Evolutionary conservation across 2,329 filamentous ascomycete genomes (phyloP).

Genomic region (Scleromitrula shiraiana): DNA sequence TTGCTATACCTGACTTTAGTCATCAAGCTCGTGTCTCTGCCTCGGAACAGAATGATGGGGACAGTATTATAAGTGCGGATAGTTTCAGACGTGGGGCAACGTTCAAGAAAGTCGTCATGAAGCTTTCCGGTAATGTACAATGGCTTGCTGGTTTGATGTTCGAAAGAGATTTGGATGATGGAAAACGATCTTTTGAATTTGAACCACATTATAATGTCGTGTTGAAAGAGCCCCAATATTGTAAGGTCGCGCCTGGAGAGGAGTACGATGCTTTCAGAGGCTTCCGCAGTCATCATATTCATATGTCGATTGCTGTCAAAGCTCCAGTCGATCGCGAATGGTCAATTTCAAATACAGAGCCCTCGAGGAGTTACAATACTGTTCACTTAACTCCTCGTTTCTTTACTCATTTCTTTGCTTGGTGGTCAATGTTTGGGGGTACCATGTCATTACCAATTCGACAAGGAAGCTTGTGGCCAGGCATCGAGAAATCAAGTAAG

Average conservation of each 20-base stretch:
- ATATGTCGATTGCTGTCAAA: slow-evolving; percentile 84
- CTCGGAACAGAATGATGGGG: slow-evolving; percentile 46
- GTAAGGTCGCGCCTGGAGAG: slow-evolving; percentile 47
- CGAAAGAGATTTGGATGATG: slow-evolving; percentile 68
- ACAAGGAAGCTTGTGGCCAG: slow-evolving; percentile 85
- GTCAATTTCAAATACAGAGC: slow-evolving; percentile 64
- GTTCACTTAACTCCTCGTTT: slow-evolving; percentile 91
- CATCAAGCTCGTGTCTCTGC: slow-evolving; percentile 61
- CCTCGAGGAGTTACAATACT: slow-evolving; percentile 89
- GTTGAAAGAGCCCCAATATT: slow-evolving; percentile 70
- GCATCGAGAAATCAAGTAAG: slow-evolving; percentile 92
- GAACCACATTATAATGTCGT: slow-evolving; percentile 87
- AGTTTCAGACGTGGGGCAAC: slow-evolving; percentile 65
- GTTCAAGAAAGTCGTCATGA: slow-evolving; percentile 99
- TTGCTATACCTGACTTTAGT: slow-evolving; percentile 90
- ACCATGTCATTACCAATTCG: slow-evolving; percentile 91
- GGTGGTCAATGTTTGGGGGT: slow-evolving; percentile 95
- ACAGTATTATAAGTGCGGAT: slow-evolving; percentile 47
- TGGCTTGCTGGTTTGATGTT: slow-evolving; percentile 91
- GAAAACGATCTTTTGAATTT: slow-evolving; percentile 76
- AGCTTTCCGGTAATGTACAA: slow-evolving; percentile 90
- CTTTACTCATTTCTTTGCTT: slow-evolving; percentile 96
- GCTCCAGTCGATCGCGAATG: slow-evolving; percentile 84
- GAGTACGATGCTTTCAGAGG: slow-evolving; percentile 88
- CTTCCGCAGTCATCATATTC: slow-evolving; percentile 96